Evolutionary conservation across 1,284 basidiomycete genomes (phyloP).

Genomic region (Ganoderma resinaceum): DNA sequence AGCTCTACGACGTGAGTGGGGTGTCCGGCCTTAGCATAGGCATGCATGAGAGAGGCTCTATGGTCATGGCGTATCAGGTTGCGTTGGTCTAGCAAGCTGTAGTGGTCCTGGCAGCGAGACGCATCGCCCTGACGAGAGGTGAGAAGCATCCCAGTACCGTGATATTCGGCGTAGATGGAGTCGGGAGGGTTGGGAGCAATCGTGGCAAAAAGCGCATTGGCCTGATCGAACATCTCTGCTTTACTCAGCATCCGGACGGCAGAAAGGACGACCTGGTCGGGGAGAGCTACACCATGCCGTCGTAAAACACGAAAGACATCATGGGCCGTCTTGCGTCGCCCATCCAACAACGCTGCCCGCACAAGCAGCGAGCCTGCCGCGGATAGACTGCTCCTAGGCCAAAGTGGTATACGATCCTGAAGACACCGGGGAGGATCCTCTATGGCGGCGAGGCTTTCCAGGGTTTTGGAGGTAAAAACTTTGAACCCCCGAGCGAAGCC

Average conservation of each 20-base stretch:
- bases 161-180: conserved; percentile 38
- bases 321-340: conserved; percentile 48
- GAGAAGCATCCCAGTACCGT: conserved; percentile 57
- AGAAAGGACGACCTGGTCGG: conserved; percentile 40
- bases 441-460: conserved; percentile 43
- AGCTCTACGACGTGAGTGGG: conserved; percentile 50
- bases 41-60: conserved; percentile 57
- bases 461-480: conserved; percentile 41
- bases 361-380: conserved; percentile 51
- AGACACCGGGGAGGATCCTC: conserved; percentile 47
- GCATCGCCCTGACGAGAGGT: conserved; percentile 59
- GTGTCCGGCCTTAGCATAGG: conserved; percentile 56
- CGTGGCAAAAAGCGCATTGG: conserved; percentile 49
- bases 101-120: conserved; percentile 51
- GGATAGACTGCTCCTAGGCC: conserved; percentile 38
- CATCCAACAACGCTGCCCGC: conserved; percentile 43
- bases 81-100: conserved; percentile 43
- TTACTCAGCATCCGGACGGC: conserved; percentile 56
- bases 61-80: conserved; percentile 41
- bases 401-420: conserved; percentile 34
- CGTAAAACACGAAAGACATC: conserved; percentile 52
- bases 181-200: conserved; percentile 19
- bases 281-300: conserved; percentile 43
- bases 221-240: conserved; percentile 47
- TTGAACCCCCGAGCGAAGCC: conserved; percentile 1